Evolutionary conservation across 1,284 basidiomycete genomes (phyloP).

Genomic region (Mixia osmundae): DNA sequence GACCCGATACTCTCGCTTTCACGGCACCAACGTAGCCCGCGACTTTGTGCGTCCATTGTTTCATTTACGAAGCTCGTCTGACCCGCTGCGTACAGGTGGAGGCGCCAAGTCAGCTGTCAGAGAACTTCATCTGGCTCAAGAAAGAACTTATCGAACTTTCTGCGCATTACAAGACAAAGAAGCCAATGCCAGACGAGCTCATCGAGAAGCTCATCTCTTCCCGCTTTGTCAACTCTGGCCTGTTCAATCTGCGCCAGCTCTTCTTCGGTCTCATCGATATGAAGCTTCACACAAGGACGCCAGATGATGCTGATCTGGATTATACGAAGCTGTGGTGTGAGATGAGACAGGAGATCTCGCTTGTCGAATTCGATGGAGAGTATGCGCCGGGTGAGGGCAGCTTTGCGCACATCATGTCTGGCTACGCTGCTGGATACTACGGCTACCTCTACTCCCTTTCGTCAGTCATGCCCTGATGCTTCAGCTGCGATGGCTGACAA

Average conservation of each 20-base stretch:
- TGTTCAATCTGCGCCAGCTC: constrained; percentile 53
- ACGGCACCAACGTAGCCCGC: constrained; percentile 33
- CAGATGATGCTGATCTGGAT: constrained; percentile 25
- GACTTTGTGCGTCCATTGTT: constrained; percentile 42
- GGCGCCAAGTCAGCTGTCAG: constrained; percentile 68
- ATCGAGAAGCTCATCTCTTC: constrained; percentile 56
- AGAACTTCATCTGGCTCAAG: constrained; percentile 40
- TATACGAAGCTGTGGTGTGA: constrained; percentile 50
- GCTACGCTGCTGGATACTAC: constrained; percentile 58
- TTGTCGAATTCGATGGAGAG: not conserved
- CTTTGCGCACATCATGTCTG: constrained; percentile 41
- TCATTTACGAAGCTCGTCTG: not conserved
- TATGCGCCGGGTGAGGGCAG: constrained; percentile 41
- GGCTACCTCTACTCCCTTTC: constrained; percentile 21
- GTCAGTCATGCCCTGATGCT: not conserved
- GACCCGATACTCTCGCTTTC: constrained; percentile 50
- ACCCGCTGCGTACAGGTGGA: not conserved
- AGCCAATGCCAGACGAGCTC: constrained; percentile 44
- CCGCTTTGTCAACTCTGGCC: constrained; percentile 52
- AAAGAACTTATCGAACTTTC: constrained; percentile 48
- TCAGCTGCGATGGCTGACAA: constrained; percentile 19
- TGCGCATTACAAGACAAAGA: constrained; percentile 46
- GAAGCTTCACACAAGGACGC: constrained; percentile 31
- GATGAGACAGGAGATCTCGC: constrained; percentile 30
- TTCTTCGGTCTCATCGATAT: constrained; percentile 62